Percentiles rank a stretch among this genome's conserved stretches.
These are phyloP conservation scores for Lactifluus subvellereus DNA, from an alignment of 768 basidiomycete species.

Conservation along the genomic window DNA sequence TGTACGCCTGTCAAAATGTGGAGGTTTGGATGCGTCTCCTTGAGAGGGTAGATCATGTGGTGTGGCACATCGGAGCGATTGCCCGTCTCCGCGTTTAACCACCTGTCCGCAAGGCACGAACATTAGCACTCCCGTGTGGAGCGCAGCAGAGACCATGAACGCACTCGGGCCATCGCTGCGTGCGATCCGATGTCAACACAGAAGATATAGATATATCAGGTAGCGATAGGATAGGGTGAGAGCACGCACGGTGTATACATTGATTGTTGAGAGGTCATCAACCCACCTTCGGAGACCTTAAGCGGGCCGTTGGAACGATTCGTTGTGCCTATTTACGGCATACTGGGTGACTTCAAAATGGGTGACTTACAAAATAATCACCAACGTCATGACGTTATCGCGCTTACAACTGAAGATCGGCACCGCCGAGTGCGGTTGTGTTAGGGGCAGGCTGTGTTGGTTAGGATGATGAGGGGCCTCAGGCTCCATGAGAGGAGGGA, in stretches of 20 bases:
- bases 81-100: conserved; percentile 46
- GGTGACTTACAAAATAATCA: too few relatives aligned
- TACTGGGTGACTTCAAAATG: too few relatives aligned
- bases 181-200: conserved; percentile 3
- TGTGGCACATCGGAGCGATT: conserved; percentile 51
- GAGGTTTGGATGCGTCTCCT: conserved; percentile 31
- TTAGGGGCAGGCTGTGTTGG: too few relatives aligned
- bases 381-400: too few relatives aligned
- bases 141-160: conserved; percentile 3
- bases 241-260: conserved; percentile 28
- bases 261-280: conserved; percentile 26
- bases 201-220: not conserved
- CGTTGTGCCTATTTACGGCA: conserved; percentile 34
- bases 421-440: too few relatives aligned
- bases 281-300: conserved; percentile 30
- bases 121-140: not conserved
- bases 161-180: conserved; percentile 51
- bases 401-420: too few relatives aligned
- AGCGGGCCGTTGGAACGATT: conserved; percentile 47
- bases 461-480: too few relatives aligned
- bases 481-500: too few relatives aligned
- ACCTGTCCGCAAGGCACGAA: conserved; percentile 36
- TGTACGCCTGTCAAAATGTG: conserved; percentile 30
- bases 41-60: conserved; percentile 33
- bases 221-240: too few relatives aligned